Evolutionary conservation across 2,329 filamentous ascomycete species (phyloP), one percentile per base, ranked within the genome.

Genomic region (Colletotrichum sansevieriae): DNA sequence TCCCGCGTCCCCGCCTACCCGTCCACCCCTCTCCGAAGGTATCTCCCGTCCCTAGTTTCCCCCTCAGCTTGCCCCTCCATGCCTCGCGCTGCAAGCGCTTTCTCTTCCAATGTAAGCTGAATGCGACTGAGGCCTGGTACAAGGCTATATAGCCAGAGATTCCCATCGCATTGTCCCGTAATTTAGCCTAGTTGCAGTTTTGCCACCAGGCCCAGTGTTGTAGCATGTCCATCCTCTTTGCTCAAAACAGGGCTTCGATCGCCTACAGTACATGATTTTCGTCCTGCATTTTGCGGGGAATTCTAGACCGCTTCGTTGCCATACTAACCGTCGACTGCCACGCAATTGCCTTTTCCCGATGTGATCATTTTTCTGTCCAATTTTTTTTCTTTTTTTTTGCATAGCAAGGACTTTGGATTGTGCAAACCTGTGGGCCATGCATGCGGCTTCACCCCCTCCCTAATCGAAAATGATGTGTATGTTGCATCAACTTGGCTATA

Each of bases 341-440:
- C 56, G 43, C 20, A 47, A 22, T n/a, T 37, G 9, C 18, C 18
- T 25, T 29, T 47, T 47, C n/a, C 25, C 33, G 49, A 7, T 8
- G 29, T 4, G 29, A 22, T 51, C 33, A 35, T 37, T 43, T 35
- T 18, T 37, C 20, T 47, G 11, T 15, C 29, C 43, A 59, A 35
- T 47, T 20, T 43, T 43, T 43, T 13, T 62, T 3, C 3, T 25
- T 47, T 20, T 43, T 43, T 43, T 13, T 39, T 0, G 11, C 11
- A 39, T 39, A 13, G 37, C 37, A 13, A 39, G 54, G 33, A 62
- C 22, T 62, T 54, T 29, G 29, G 59, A 54, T 46, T 54, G 59
- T 47, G 59, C 59, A 62, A 62, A 62, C 47, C 20, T 52, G 37
- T 54, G 47, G 47, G 54, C 47, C 59, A 62, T 54, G 59, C 59